Evolutionary conservation across 805 yeast species (phyloP).

Genomic region (Sungouiozyma intestinalis): DNA sequence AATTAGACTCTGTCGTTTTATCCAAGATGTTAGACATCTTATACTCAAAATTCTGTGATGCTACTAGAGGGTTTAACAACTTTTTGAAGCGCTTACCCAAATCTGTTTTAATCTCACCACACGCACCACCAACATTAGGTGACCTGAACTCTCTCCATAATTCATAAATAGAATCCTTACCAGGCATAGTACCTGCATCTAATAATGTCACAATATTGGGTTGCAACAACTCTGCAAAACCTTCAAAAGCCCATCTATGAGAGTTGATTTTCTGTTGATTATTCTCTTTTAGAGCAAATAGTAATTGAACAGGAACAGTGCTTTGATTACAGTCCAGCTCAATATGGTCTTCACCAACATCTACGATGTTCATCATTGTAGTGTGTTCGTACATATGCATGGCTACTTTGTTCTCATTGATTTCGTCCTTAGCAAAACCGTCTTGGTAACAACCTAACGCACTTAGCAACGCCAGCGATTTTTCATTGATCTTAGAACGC

Average conservation of each 20-base stretch:
- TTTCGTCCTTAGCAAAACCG: slow-evolving; percentile 87
- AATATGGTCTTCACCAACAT: slow-evolving; percentile 50
- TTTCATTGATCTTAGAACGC: slow-evolving; percentile 67
- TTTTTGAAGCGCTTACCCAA: slow-evolving; percentile 50
- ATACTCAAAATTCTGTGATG: slow-evolving; percentile 95
- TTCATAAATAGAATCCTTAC: slow-evolving; percentile 72
- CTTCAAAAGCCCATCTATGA: slow-evolving; percentile 94
- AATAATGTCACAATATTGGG: slow-evolving; percentile 77
- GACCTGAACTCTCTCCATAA: slow-evolving; percentile 78
- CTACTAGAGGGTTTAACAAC: slow-evolving; percentile 76
- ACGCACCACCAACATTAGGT: slow-evolving; percentile 88
- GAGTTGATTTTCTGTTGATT: slow-evolving; percentile 88
- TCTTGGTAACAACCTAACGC: slow-evolving; percentile 90
- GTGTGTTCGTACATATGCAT: slow-evolving; percentile 93
- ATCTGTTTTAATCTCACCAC: slow-evolving; percentile 91
- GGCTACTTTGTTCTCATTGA: slow-evolving; percentile 69
- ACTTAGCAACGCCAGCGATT: slow-evolving; percentile 70
- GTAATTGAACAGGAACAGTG: slow-evolving; percentile 74
- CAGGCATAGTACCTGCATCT: slow-evolving; percentile 93
- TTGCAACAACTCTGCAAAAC: slow-evolving; percentile 70
- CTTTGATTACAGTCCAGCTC: slow-evolving; percentile 39
- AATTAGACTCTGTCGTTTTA: slow-evolving; percentile 89
- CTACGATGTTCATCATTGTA: slow-evolving; percentile 75
- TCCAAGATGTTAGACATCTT: slow-evolving; percentile 91
- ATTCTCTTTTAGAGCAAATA: slow-evolving; percentile 83